Conservation (phyloP, 179 eudicot genomes). For the Spergularia azorica region DNA sequence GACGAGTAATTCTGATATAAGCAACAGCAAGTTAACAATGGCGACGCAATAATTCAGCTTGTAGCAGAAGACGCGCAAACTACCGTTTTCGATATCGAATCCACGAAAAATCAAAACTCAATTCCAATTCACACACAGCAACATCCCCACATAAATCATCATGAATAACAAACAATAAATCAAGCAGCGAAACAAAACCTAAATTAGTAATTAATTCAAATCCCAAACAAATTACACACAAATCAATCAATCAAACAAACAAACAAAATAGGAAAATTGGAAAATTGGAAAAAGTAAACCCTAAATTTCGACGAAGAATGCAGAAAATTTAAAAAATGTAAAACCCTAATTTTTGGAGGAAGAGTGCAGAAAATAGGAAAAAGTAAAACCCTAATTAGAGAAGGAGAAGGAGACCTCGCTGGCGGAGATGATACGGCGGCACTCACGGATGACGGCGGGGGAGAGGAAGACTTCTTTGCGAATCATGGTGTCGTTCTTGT, state of each 20-base stretch:
- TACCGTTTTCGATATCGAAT: too few species aligned
- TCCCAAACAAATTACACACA: neutral
- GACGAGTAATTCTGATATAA: too few species aligned
- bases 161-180: neutral
- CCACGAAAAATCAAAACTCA: neutral
- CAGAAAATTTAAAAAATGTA: too few species aligned
- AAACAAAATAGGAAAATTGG: neutral
- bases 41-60: too few species aligned
- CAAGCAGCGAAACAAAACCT: neutral
- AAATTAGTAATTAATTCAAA: neutral
- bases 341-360: neutral
- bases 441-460: constrained; percentile 77
- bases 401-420: constrained; percentile 54
- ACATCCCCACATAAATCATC: neutral
- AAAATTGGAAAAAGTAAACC: neutral
- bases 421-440: constrained; percentile 82
- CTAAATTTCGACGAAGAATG: neutral
- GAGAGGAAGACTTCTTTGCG: constrained; percentile 87
- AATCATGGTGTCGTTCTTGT: constrained; percentile 93
- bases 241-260: neutral
- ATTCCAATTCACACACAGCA: neutral
- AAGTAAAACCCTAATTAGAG: neutral
- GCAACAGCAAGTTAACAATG: too few species aligned
- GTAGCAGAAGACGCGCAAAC: too few species aligned
- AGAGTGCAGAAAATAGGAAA: neutral